Evolutionary conservation across 225 moss, liverwort and hornwort genomes (phyloP), one percentile per base, ranked within the genome.

Genomic region (Climacium dendroides): DNA sequence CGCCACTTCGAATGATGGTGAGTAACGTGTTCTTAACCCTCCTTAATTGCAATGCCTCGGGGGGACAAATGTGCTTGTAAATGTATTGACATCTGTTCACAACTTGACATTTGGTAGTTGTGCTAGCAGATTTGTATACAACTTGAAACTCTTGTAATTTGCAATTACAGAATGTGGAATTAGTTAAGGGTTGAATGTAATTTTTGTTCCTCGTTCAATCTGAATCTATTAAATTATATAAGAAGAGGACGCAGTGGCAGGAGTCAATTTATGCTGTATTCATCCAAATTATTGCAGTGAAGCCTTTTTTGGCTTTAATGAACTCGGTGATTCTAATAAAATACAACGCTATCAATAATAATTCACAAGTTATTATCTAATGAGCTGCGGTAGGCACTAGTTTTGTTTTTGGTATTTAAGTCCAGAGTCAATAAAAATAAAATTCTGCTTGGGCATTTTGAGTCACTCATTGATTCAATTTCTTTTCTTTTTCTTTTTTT

Each of bases 1-100:
- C 61, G 93, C 94, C 82, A 87, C 90, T 76, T 89, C 91, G 84
- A 87, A 85, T 73, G 87, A 80, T 62, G 91, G 87, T 91, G 81
- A 93, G 86, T 55, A 71, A 20, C 29, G 6, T 53, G 16, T 62
- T 52, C 23, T 54, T 39, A 25, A n/a, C 16, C 41, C 41, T 85
- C 48, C 52, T 23, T 48, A 62, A 19, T 37, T 61, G 62, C 50
- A 74, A n/a, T 75, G 25, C 50, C 19, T 48, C 25, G 19, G 59
- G 35, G 29, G 60, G 28, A 73, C 28, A 60, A 60, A n/a, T 60
- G 14, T 41, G 59, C 73, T 58, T 47, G 73, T 59, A 37, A 39
- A 39, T 57, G 55, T 26, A 19, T 57, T 58, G 39, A 74, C 50
- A 32, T 74, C 32, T 74, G 22, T 61, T 61, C 28, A 5, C 24